Base-by-base conservation (phyloP, 2,329 filamentous ascomycete species). In the Annulohypoxylon truncatum region DNA sequence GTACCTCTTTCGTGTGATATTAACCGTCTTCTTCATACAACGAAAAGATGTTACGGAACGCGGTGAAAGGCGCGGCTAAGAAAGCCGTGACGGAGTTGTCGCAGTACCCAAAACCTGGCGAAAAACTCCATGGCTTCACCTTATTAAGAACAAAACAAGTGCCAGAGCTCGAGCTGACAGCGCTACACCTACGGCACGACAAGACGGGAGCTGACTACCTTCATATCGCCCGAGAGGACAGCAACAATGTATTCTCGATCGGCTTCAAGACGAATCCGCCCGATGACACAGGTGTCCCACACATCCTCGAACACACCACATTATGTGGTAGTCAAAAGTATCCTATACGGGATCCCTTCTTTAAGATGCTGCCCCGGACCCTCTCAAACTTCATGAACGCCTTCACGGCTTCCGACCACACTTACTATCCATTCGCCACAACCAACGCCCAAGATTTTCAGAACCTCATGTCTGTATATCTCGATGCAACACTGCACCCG, bases 371-470 rank as follows among this genome's bases (percentile, higher is more conserved):
- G 24, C 96, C 96, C 20, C 90, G 96, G 73, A 97, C 96, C 4
- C 86, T 99, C n/a, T 97, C 96, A 70, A 99, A 98, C 80, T 99
- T 97, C 77, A 99, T 99, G 96, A 99, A 99, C 79, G 96, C 96
- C 66, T 97, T 98, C 77, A 99, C 96, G 42, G 94, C 94, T 24
- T 92, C 94, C 20, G 95, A 98, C 76, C 94, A 99, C 78, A 99
- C 96, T 9, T 97, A 93, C 72, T 99, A 99, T 77, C 96, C 96
- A 1, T 99, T 99, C 79, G 94, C 96, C 61, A 99, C 96, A 1
- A 99, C 96, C 22, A 99, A 99, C 75, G 85, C 89, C 18, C 93
- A 97, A 78, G 96, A 99, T 75, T 99, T 96, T 80, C 92, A 92
- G 79, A 99, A 99, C 76, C 86, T 99, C 53, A 91, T 98, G 86